Evolutionary conservation across 371 early-diverging fungal genomes (phyloP).

Genomic region (Apophysomyces trapeziformis): DNA sequence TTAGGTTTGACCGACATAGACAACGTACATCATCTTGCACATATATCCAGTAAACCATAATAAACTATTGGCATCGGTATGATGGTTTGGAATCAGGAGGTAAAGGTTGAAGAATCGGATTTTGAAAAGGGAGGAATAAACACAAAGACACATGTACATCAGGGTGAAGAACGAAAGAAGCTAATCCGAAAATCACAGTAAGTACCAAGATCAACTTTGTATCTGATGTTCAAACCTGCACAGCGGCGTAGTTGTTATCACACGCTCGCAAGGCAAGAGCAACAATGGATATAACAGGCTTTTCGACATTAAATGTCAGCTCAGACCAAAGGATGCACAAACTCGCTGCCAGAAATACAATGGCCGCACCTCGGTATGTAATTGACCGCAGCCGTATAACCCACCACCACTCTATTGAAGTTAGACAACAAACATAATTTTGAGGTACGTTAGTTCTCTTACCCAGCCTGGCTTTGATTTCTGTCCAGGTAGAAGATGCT

Average conservation of each 20-base stretch:
- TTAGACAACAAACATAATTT: background rate
- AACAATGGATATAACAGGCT: slow-evolving; percentile 64
- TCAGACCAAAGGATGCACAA: slow-evolving; percentile 90
- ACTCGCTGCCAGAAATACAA: slow-evolving; percentile 67
- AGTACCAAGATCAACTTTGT: background rate
- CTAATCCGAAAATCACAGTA: slow-evolving; percentile 41
- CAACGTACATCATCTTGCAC: slow-evolving; percentile 75
- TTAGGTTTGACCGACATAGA: background rate
- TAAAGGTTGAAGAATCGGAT: slow-evolving; percentile 85
- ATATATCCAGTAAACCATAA: slow-evolving; percentile 91
- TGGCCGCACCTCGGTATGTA: slow-evolving; percentile 58
- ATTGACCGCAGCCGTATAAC: slow-evolving; percentile 73
- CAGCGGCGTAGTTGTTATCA: slow-evolving; percentile 57
- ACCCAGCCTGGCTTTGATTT: slow-evolving; percentile 22
- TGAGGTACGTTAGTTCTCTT: background rate
- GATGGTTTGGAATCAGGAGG: slow-evolving; percentile 86
- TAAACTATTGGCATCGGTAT: slow-evolving; percentile 87
- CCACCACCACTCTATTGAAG: slow-evolving; percentile 83
- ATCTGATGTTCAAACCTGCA: slow-evolving; percentile 46
- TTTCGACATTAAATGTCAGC: slow-evolving; percentile 75
- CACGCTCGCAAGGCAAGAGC: slow-evolving; percentile 47
- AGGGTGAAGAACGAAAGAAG: slow-evolving; percentile 75
- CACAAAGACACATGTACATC: slow-evolving; percentile 90
- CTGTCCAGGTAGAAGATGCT: slow-evolving; percentile 17
- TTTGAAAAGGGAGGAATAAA: slow-evolving; percentile 88